phyloP scores from a whole-genome alignment of 1,284 basidiomycete species.

The Pisolithus thermaeus region DNA sequence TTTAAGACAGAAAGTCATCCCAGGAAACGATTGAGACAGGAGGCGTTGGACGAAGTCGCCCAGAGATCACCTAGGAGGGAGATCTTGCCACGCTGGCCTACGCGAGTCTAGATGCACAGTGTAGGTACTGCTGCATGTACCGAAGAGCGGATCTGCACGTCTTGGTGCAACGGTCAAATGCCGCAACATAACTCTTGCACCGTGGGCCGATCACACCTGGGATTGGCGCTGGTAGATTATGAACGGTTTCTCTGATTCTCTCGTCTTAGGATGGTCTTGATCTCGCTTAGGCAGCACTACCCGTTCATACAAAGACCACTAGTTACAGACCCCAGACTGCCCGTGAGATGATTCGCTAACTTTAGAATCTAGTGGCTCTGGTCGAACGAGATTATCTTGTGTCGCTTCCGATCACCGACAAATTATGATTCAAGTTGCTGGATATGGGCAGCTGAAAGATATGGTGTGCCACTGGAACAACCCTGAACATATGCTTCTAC shows the following conservation, averaged over 20 bases:
- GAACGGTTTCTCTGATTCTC: conserved; percentile 28
- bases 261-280: neutral
- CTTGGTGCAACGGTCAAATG: conserved; percentile 7
- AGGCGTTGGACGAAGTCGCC: too few relatives aligned
- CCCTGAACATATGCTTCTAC: too few relatives aligned
- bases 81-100: too few relatives aligned
- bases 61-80: too few relatives aligned
- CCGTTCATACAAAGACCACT: conserved; percentile 32
- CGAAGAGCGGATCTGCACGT: too few relatives aligned
- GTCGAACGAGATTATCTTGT: conserved; percentile 31
- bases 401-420: conserved; percentile 19
- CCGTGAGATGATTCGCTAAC: conserved; percentile 35
- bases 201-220: conserved; percentile 39
- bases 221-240: conserved; percentile 41
- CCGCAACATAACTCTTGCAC: too few relatives aligned
- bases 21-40: too few relatives aligned
- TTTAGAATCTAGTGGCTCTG: conserved; percentile 36
- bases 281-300: conserved; percentile 30
- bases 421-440: conserved; percentile 33
- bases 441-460: conserved; percentile 33
- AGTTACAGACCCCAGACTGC: conserved; percentile 37
- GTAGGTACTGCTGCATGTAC: too few relatives aligned
- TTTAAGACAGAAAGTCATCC: too few relatives aligned
- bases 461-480: too few relatives aligned
- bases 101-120: too few relatives aligned